These are phyloP conservation scores for Amanita exitialis DNA, from an alignment of 768 basidiomycete species.

Conservation along the genomic window DNA sequence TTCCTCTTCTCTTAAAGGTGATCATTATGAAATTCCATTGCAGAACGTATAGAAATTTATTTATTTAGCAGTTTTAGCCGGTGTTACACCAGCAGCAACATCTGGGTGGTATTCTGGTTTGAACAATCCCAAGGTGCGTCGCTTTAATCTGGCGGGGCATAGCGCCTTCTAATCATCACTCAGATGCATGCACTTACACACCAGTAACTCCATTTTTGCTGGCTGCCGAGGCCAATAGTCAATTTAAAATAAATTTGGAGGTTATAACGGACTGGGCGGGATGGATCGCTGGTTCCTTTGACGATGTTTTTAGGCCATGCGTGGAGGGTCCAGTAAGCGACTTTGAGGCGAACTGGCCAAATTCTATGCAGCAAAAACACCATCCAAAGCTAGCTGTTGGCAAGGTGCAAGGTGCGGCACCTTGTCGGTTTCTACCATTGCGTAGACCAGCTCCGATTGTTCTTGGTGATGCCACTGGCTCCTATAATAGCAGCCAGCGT, in stretches of 20 bases:
- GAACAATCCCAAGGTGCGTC: slow-evolving; percentile 8
- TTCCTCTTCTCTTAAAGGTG: slow-evolving; percentile 11
- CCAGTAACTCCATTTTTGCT: neutral
- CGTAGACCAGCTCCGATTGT: neutral
- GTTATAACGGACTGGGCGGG: too few species aligned
- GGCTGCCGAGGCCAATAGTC: too few species aligned
- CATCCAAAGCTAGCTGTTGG: too few species aligned
- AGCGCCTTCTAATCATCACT: slow-evolving; percentile 7
- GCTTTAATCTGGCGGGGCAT: slow-evolving; percentile 9
- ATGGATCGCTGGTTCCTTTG: too few species aligned
- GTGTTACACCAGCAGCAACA: slow-evolving; percentile 10
- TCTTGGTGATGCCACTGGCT: slow-evolving; percentile 1
- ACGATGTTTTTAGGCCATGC: too few species aligned
- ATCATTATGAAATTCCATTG: slow-evolving; percentile 7
- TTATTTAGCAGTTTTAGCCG: slow-evolving; percentile 9
- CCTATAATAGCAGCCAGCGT: neutral
- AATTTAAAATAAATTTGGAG: too few species aligned
- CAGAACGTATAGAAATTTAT: too few species aligned
- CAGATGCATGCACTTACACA: slow-evolving; percentile 8
- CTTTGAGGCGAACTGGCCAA: too few species aligned
- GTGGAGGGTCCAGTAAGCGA: too few species aligned
- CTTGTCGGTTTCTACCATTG: too few species aligned
- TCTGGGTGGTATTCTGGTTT: slow-evolving; percentile 11
- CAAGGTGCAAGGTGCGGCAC: too few species aligned
- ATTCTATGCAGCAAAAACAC: too few species aligned